Base-by-base conservation (phyloP, 495 filamentous ascomycete species). In the Elasticomyces elasticus region DNA sequence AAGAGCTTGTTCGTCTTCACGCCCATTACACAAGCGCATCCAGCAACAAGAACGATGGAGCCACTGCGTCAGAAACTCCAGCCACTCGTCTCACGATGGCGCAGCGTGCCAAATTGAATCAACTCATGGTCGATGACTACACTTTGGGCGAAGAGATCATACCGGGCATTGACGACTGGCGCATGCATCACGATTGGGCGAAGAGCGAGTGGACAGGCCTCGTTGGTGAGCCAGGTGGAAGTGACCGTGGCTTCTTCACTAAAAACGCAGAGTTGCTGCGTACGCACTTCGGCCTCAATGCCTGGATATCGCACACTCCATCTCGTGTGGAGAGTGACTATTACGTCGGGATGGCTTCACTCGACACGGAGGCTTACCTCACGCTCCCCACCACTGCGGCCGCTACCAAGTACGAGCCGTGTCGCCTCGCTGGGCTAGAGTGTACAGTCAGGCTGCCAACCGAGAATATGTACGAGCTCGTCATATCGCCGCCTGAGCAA, bases 211-310 rank as follows among this genome's bases (percentile, higher is more conserved):
- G 49, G 49, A 5, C 11, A 5, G 20, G 9, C n/a, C 33, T 30
- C n/a, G 35, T 26, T 20, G 49, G 49, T 11, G 49, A n/a, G 49
- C 20, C n/a, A 9, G 24, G 49, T 22, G 13, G 11, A 15, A 11
- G 10, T 15, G 11, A 23, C 13, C 20, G 33, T 15, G 30, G 49
- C 15, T 40, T 22, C n/a, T 43, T 52, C 49, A 25, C 7, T 6
- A 17, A 12, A 12, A 3, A 41, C n/a, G 23, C 7, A 3, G 35
- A 42, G 10, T 7, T 52, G 11, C 6, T 52, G 12, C 22, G 31
- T 2, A 20, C 20, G 10, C 49, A 41, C n/a, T 52, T 52, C 49
- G 49, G 49, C n/a, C 49, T 52, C 37, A 35, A 52, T 30, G 33
- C 33, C 3, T 40, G n/a, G 49, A 22, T 47, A 17, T 47, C 44